Evolutionary conservation across 352 stramenopile species (phyloP), one percentile per base, ranked within the genome.

Genomic region (Phytophthora pisi): DNA sequence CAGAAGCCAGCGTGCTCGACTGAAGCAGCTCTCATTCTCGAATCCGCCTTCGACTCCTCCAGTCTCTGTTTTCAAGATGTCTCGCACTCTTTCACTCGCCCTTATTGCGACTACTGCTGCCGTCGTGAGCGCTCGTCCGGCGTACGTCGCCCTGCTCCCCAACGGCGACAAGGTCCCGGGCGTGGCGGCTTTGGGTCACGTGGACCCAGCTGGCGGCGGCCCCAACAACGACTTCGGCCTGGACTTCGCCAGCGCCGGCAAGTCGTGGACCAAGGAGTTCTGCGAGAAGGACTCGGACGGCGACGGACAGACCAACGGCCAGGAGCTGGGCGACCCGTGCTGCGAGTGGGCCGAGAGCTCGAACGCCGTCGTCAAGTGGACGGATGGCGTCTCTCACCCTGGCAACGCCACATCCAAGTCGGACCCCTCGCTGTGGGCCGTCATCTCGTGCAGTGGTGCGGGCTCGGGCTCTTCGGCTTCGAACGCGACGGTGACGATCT

Each of bases 261-360:
- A 64, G 28, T 23, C 28, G 23, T 87, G 78, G 78, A 81, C 77
- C 13, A 62, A 46, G 4, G 67, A 56, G 20, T 70, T 93, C 31
- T 94, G 86, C 61, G 24, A 93, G 54, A 18, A 68, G 26, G 89
- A 96, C 64, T 88, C 74, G 45, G 89, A 96, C 53, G 78, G 82
- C 26, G 89, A 96, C 61, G 89, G 89, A 0, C 75, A 86, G 36
- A 95, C 87, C 45, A 96, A 96, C 73, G 88, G 88, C 40, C 68
- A 95, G 57, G 89, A 96, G 67, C 82, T 96, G 8, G 88, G 90
- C 4, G 90, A 97, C 62, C 87, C 87, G 51, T 87, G 84, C 74
- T 97, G 90, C 64, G 63, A 77, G 20, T 96, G 82, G 80, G 61
- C 70, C 16, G 42, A 69, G 45, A 40, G 66, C 45, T 71, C 60